Evolutionary conservation across 441 rosid species (phyloP).

Genomic region (Corymbia calophylla): DNA sequence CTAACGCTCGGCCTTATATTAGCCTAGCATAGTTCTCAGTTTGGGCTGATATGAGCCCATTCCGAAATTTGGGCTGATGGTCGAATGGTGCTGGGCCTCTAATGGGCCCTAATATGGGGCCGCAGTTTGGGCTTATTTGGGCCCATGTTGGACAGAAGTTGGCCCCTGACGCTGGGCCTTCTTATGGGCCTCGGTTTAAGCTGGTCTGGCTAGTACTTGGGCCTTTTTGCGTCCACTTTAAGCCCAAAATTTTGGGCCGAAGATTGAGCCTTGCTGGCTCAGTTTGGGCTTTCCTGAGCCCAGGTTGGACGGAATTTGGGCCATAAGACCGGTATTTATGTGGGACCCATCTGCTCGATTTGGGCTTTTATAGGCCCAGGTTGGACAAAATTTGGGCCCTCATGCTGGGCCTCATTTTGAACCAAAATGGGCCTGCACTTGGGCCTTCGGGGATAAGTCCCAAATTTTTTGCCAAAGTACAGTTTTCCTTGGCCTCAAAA

Average conservation of each 20-base stretch:
- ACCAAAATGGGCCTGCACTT: neutral
- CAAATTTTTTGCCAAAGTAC: neutral
- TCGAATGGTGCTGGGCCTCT: neutral
- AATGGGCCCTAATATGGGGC: neutral
- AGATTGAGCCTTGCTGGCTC: neutral
- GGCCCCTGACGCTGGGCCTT: neutral
- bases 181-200: neutral
- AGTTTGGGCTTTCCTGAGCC: neutral
- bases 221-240: neutral
- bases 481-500: neutral
- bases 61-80: neutral
- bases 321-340: neutral
- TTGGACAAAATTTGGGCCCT: neutral
- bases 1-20: neutral
- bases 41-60: neutral
- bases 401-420: neutral
- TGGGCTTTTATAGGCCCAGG: neutral
- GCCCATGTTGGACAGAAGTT: neutral
- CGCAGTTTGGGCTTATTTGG: neutral
- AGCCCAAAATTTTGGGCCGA: neutral
- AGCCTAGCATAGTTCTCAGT: neutral
- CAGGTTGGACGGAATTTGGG: neutral
- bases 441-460: neutral
- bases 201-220: neutral
- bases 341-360: neutral